These are phyloP conservation scores for Papilionanthe hybrid DNA, from an alignment of 116 monocot species.

Conservation along the genomic window DNA sequence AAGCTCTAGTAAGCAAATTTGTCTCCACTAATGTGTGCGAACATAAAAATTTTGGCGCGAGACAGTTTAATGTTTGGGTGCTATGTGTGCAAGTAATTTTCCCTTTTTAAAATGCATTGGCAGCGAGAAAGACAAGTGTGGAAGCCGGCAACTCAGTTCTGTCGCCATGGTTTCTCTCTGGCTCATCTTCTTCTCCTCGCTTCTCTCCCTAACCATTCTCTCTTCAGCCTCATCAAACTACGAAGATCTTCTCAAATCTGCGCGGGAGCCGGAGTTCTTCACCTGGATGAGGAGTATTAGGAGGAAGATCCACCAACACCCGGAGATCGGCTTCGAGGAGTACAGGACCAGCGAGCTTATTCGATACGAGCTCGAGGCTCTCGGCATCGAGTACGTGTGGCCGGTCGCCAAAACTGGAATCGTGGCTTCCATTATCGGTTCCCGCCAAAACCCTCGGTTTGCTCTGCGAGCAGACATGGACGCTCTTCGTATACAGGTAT, in stretches of 20 bases:
- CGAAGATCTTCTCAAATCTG: conserved; percentile 36
- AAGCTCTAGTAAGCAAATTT: too few species aligned
- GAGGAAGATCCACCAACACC: conserved; percentile 70
- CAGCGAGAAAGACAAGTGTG: too few species aligned
- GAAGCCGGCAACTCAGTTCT: too few species aligned
- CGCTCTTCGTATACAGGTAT: conserved; percentile 64
- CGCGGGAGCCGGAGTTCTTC: conserved; percentile 48
- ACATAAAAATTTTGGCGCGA: too few species aligned
- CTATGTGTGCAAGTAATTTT: too few species aligned
- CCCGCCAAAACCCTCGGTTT: conserved; percentile 41
- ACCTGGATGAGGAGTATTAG: conserved; percentile 52
- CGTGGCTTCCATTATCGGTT: conserved; percentile 52
- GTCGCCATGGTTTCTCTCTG: neutral
- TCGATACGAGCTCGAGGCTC: conserved; percentile 55
- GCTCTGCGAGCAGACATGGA: conserved; percentile 82
- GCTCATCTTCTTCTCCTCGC: neutral
- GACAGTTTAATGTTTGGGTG: too few species aligned
- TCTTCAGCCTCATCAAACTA: neutral
- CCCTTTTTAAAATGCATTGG: too few species aligned
- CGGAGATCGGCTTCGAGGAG: conserved; percentile 77
- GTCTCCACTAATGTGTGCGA: too few species aligned
- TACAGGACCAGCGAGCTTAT: conserved; percentile 60
- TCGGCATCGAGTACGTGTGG: conserved; percentile 61
- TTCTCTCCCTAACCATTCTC: conserved; percentile 2
- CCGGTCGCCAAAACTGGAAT: conserved; percentile 79